phyloP scores from a whole-genome alignment of 257 asterid genomes.

The Perilla frutescens region DNA sequence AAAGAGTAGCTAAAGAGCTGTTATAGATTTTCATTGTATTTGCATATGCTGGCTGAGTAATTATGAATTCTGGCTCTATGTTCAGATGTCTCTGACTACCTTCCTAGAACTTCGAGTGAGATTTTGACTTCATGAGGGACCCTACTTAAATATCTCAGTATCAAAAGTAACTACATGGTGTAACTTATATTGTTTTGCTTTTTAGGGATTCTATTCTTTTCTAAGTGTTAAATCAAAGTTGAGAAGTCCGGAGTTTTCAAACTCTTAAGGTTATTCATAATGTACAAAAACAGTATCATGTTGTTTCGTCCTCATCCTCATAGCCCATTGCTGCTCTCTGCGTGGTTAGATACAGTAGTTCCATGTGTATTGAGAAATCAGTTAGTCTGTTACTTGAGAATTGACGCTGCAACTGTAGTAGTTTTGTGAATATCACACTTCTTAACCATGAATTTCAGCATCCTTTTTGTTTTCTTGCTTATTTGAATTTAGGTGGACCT shows the following conservation, averaged over 20 bases:
- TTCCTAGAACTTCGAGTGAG: slow-evolving; percentile 1
- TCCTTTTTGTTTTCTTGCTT: slow-evolving; percentile 51
- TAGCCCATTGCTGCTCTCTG: neutral
- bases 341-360: slow-evolving; percentile 2
- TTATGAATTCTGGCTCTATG: slow-evolving; percentile 9
- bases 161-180: neutral
- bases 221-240: neutral
- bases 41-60: slow-evolving; percentile 7
- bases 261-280: slow-evolving; percentile 8
- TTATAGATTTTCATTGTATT: neutral
- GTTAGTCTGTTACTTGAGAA: slow-evolving; percentile 28
- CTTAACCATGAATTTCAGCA: slow-evolving; percentile 33
- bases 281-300: neutral
- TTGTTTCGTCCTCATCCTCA: neutral
- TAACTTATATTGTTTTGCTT: neutral
- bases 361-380: slow-evolving; percentile 4
- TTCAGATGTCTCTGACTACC: neutral
- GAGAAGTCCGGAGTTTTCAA: neutral
- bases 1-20: slow-evolving; percentile 4
- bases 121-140: slow-evolving; percentile 7
- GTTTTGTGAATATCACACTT: slow-evolving; percentile 19
- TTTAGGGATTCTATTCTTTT: neutral
- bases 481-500: slow-evolving; percentile 96
- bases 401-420: slow-evolving; percentile 14
- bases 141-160: slow-evolving; percentile 6